Evolutionary conservation across 2,329 filamentous ascomycete genomes (phyloP).

Genomic region (Colletotrichum nymphaeae): DNA sequence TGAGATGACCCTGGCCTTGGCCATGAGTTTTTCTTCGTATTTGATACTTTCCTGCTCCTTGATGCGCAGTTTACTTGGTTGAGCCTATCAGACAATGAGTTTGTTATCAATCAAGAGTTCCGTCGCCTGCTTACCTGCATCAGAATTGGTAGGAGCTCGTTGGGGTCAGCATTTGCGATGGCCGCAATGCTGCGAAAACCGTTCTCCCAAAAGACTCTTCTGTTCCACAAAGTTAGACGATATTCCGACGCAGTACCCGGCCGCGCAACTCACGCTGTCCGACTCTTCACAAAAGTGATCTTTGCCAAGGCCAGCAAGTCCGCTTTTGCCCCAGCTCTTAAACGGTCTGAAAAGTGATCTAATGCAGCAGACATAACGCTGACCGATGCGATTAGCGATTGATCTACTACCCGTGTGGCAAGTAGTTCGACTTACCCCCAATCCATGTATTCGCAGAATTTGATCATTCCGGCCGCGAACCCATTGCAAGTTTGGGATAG

Average conservation of each 20-base stretch:
- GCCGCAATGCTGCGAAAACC: constrained; percentile 76
- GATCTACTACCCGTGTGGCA: not conserved
- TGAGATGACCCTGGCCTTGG: constrained; percentile 76
- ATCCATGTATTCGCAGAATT: constrained; percentile 81
- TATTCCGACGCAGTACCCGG: not conserved
- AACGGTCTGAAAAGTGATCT: constrained; percentile 80
- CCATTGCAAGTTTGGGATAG: constrained; percentile 81
- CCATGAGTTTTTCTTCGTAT: constrained; percentile 71
- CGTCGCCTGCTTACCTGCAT: constrained; percentile 66
- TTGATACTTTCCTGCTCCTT: constrained; percentile 68
- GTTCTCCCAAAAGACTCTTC: constrained; percentile 78
- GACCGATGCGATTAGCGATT: constrained; percentile 23
- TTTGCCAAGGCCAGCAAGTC: constrained; percentile 78
- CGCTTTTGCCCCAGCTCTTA: constrained; percentile 77
- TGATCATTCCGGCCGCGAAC: constrained; percentile 83
- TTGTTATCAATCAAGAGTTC: not conserved
- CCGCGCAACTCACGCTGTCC: constrained; percentile 67
- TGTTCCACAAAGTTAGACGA: constrained; percentile 35
- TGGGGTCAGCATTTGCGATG: constrained; percentile 75
- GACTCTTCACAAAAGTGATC: constrained; percentile 81
- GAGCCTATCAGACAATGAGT: constrained; percentile 60
- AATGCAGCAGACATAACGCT: constrained; percentile 77
- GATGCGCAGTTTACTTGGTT: constrained; percentile 72
- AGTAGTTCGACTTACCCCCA: constrained; percentile 67
- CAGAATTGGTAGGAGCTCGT: constrained; percentile 77